Evolutionary conservation across 768 basidiomycete species (phyloP).

Genomic region (Terana coerulea): DNA sequence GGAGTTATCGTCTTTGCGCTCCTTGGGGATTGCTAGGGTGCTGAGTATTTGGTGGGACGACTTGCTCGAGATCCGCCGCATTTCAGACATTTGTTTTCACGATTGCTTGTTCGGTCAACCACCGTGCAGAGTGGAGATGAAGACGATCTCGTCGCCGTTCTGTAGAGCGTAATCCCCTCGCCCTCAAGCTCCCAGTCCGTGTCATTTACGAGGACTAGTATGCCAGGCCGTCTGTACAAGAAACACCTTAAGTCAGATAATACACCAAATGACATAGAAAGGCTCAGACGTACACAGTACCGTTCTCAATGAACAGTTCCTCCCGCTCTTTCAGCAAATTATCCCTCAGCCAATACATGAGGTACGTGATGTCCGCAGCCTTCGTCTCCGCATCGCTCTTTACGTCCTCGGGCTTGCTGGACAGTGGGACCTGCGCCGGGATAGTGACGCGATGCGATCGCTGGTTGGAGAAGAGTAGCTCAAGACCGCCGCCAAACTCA

Average conservation of each 20-base stretch:
- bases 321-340: constrained; percentile 78
- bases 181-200: constrained; percentile 98
- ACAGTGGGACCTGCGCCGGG: constrained; percentile 39
- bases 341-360: constrained; percentile 76
- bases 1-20: too few relatives aligned
- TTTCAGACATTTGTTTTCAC: too few relatives aligned
- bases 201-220: constrained; percentile 94
- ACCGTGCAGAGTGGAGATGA: constrained; percentile 95
- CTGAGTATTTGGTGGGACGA: too few relatives aligned
- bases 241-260: constrained; percentile 2
- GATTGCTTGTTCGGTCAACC: too few relatives aligned
- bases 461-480: constrained; percentile 74
- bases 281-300: constrained; percentile 65
- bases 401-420: constrained; percentile 20
- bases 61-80: too few relatives aligned
- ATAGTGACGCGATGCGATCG: constrained; percentile 55
- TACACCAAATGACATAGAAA: constrained; percentile 18
- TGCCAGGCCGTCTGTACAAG: constrained; percentile 82
- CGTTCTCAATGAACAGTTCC: constrained; percentile 86
- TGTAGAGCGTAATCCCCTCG: constrained; percentile 82
- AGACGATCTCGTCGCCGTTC: constrained; percentile 85
- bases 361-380: constrained; percentile 63
- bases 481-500: constrained; percentile 83
- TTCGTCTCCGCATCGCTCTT: not conserved
- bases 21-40: too few relatives aligned